Evolutionary conservation across 2,329 filamentous ascomycete genomes (phyloP).

Genomic region (Lachnellula cervina): DNA sequence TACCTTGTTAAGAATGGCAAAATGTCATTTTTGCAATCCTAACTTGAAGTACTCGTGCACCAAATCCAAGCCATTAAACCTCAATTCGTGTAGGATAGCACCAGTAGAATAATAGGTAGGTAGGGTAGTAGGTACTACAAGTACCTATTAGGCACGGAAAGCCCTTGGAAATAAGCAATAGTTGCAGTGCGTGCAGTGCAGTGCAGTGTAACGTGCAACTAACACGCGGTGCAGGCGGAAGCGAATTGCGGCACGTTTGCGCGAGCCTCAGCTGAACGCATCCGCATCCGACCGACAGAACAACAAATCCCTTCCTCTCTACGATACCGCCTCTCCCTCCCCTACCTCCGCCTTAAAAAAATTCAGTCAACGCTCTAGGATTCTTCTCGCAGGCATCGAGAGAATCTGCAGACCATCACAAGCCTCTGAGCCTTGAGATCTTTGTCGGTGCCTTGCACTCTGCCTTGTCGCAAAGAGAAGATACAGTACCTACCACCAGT

Average conservation of each 20-base stretch:
- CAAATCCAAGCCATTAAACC: too few relatives aligned
- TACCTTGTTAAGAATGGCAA: too few relatives aligned
- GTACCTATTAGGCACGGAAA: background rate
- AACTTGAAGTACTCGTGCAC: too few relatives aligned
- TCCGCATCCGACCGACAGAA: background rate
- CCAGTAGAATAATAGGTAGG: too few relatives aligned
- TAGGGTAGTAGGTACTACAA: too few relatives aligned
- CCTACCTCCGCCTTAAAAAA: background rate
- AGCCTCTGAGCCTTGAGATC: background rate
- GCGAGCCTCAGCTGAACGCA: background rate
- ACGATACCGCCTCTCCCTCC: background rate
- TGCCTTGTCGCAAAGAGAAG: conserved; percentile 2
- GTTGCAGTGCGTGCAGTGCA: background rate
- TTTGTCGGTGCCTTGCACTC: background rate
- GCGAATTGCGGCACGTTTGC: background rate
- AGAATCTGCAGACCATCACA: background rate
- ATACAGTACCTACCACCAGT: background rate
- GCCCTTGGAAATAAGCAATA: background rate
- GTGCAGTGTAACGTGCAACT: background rate
- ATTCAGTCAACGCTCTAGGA: background rate
- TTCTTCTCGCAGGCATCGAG: conserved; percentile 3
- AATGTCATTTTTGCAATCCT: too few relatives aligned
- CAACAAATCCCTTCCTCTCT: background rate
- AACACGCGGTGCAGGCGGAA: background rate
- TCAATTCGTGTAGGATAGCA: too few relatives aligned